phyloP scores from a whole-genome alignment of 176 grass and related monocot species.

The Oryza meyeriana region DNA sequence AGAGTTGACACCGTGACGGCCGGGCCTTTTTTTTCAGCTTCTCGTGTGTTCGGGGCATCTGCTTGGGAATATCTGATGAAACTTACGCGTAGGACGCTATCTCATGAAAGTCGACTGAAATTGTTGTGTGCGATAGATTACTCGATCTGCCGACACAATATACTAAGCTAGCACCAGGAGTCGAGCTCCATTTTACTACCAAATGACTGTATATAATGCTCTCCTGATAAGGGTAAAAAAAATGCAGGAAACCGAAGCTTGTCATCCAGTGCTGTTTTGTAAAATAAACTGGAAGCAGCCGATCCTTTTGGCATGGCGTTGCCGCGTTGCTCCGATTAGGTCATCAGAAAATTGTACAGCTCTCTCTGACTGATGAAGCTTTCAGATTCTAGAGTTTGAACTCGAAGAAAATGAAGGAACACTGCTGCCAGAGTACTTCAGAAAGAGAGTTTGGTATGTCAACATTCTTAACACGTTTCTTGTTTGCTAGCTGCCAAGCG shows the following conservation, averaged over 20 bases:
- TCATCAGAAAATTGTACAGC: background rate
- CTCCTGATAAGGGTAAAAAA: background rate
- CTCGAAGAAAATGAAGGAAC: background rate
- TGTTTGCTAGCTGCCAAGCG: conserved; percentile 10
- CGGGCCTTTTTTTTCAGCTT: conserved; percentile 1
- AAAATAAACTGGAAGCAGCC: background rate
- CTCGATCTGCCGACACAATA: background rate
- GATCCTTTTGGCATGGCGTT: background rate
- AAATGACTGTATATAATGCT: background rate
- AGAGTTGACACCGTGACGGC: background rate
- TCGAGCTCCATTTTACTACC: too few species aligned
- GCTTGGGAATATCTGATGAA: background rate
- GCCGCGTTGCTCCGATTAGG: background rate
- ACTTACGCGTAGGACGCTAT: background rate
- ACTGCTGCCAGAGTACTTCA: background rate
- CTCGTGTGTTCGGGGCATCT: background rate
- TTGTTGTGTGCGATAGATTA: background rate
- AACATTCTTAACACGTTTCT: background rate
- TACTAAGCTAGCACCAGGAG: background rate
- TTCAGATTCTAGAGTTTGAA: background rate
- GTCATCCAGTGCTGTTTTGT: background rate
- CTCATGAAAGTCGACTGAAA: background rate
- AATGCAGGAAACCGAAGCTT: background rate
- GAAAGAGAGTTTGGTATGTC: background rate
- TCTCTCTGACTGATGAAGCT: background rate